Evolutionary conservation across 1,139 yeast species (phyloP), one percentile per base, ranked within the genome.

Genomic region (Suhomyces panamericanus): DNA sequence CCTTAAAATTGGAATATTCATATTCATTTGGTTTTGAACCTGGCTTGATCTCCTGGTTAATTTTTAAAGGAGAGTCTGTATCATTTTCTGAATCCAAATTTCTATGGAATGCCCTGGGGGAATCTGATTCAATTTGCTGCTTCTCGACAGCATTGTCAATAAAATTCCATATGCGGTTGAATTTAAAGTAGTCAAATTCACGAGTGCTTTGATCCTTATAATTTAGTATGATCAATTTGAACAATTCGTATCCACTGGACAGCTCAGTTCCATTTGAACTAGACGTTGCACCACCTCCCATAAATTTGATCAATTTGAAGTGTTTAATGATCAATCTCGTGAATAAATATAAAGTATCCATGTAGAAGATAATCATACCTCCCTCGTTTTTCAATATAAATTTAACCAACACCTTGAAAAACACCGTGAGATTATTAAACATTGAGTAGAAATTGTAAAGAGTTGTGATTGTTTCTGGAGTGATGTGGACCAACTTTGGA

Each of bases 291-390:
- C 48, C 60, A 5, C 69, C 54, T 9, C 55, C 63, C 41, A 72
- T 62, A 29, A 64, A 63, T 48, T 68, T 70, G 22, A 73, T 66
- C 27, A 74, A 59, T 37, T 67, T 64, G 49, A 66, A 70, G 49
- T 75, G 77, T 34, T 59, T 61, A 31, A 70, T 56, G 6, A 70
- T 58, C 30, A 75, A 53, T 32, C 61, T 59, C 5, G 75, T 50
- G 13, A 73, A 59, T 39, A 72, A 59, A 47, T 71, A 68, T 9
- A 75, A 56, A 1, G 76, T 60, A 47, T 75, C 79, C 56, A 72
- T 54, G 50, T 73, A 74, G 40, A 63, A 63, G 11, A 73, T 71
- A 20, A 73, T 64, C 43, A 73, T 63, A 30, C 70, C 72, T 10
- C 73, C 70, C 41, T 73, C 77, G 54, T 75, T 75, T 39, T 60